phyloP scores from a whole-genome alignment of 495 filamentous ascomycete species.

The Penicillium antarcticum region DNA sequence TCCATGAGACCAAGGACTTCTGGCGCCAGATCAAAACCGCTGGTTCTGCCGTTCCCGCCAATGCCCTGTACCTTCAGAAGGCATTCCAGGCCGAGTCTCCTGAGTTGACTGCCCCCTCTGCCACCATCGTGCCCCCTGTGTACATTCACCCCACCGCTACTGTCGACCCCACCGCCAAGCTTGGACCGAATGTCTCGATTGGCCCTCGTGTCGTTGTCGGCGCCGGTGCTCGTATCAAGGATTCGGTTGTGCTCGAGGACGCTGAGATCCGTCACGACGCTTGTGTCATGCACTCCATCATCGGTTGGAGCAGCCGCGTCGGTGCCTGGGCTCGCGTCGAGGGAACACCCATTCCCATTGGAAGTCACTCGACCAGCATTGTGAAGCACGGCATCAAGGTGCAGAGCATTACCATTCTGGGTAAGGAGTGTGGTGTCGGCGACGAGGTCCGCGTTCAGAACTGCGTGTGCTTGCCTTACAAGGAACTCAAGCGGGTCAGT shows the following conservation, averaged over 20 bases:
- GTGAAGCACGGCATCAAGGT: slow-evolving; percentile 98
- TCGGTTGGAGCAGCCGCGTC: slow-evolving; percentile 94
- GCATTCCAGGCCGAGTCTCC: slow-evolving; percentile 80
- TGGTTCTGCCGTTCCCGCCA: slow-evolving; percentile 94
- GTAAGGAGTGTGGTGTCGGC: slow-evolving; percentile 92
- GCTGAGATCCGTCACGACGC: slow-evolving; percentile 96
- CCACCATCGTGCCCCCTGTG: slow-evolving; percentile 89
- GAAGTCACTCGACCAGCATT: slow-evolving; percentile 89
- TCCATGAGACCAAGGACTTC: slow-evolving; percentile 98
- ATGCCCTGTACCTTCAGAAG: slow-evolving; percentile 95
- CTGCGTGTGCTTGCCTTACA: slow-evolving; percentile 96
- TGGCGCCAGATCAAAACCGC: slow-evolving; percentile 99
- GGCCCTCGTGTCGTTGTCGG: slow-evolving; percentile 82
- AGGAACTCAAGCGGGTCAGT: slow-evolving; percentile 96
- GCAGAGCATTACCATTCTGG: slow-evolving; percentile 96
- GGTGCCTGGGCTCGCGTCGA: slow-evolving; percentile 98
- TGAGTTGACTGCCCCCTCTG: slow-evolving; percentile 80
- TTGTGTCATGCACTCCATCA: slow-evolving; percentile 93
- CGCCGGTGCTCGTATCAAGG: slow-evolving; percentile 88
- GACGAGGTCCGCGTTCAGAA: slow-evolving; percentile 98
- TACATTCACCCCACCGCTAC: slow-evolving; percentile 95
- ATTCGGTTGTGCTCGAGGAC: slow-evolving; percentile 94
- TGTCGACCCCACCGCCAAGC: slow-evolving; percentile 92
- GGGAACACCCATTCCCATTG: slow-evolving; percentile 85
- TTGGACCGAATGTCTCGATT: slow-evolving; percentile 95